These are phyloP conservation scores for Xylaria palmicola DNA, from an alignment of 495 filamentous ascomycete species.

Conservation along the genomic window DNA sequence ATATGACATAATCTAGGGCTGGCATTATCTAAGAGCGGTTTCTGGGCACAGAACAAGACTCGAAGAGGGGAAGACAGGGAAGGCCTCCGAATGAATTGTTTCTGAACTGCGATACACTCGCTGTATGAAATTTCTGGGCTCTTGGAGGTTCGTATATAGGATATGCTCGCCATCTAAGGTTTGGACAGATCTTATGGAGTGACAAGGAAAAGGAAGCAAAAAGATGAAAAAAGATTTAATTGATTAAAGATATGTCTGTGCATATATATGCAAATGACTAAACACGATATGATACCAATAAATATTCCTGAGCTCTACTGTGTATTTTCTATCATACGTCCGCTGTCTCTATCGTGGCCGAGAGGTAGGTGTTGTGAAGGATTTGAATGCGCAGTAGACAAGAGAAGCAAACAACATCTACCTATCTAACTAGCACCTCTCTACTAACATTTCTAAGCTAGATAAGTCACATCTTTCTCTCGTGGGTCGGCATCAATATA, in stretches of 20 bases:
- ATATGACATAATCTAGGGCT: background rate
- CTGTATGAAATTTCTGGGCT: background rate
- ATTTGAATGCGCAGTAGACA: no score
- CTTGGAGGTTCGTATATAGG: background rate
- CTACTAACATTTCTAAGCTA: no score
- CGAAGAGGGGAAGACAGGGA: background rate
- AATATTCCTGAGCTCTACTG: background rate
- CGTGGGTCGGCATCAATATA: no score
- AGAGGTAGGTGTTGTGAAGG: no score
- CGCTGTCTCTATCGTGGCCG: no score
- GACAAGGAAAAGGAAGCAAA: background rate
- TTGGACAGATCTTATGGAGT: background rate
- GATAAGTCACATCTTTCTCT: no score
- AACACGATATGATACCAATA: background rate
- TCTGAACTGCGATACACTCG: background rate
- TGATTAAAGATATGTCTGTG: background rate
- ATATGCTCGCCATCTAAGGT: conserved; percentile 7
- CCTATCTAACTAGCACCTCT: no score
- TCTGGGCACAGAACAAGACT: background rate
- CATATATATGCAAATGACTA: background rate
- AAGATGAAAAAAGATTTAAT: background rate
- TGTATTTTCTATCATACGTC: no score
- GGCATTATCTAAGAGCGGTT: conserved; percentile 6
- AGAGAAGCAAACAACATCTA: no score
- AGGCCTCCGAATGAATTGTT: background rate